Conservation (phyloP, 805 yeast species). For the Priceomyces carsonii region DNA sequence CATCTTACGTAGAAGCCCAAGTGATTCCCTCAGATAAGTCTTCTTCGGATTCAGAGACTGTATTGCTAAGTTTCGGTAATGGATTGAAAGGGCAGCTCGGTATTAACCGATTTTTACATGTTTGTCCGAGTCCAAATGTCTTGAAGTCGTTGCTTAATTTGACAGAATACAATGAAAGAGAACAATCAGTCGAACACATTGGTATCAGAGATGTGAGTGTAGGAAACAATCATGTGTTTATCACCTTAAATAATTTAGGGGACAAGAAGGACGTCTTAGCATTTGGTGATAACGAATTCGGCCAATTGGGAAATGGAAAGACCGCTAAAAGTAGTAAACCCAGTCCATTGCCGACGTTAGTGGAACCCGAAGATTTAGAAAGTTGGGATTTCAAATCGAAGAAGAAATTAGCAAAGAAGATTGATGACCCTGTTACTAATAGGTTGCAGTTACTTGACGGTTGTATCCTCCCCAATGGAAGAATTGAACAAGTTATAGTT, state of each 20-base stretch:
- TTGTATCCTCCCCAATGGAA: slow-evolving; percentile 22
- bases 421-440: slow-evolving; percentile 35
- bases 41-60: slow-evolving; percentile 16
- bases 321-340: slow-evolving; percentile 60
- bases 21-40: slow-evolving; percentile 17
- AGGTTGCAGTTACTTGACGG: slow-evolving; percentile 47
- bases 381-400: slow-evolving; percentile 8
- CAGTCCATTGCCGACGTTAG: slow-evolving; percentile 48
- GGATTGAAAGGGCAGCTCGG: slow-evolving; percentile 89
- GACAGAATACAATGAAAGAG: slow-evolving; percentile 55
- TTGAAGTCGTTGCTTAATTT: slow-evolving; percentile 50
- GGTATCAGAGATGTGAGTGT: slow-evolving; percentile 53
- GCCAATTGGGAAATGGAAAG: slow-evolving; percentile 86
- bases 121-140: slow-evolving; percentile 65
- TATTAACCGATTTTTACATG: slow-evolving; percentile 70
- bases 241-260: slow-evolving; percentile 52
- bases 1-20: slow-evolving; percentile 38
- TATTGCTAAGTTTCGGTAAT: slow-evolving; percentile 70
- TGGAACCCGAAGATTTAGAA: slow-evolving; percentile 52
- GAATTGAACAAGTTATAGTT: slow-evolving; percentile 53
- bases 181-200: slow-evolving; percentile 42
- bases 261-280: slow-evolving; percentile 55
- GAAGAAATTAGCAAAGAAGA: slow-evolving; percentile 29
- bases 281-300: slow-evolving; percentile 85
- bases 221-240: slow-evolving; percentile 67